phyloP scores from a whole-genome alignment of 2,329 filamentous ascomycete genomes.

The Pyrenophora teres region DNA sequence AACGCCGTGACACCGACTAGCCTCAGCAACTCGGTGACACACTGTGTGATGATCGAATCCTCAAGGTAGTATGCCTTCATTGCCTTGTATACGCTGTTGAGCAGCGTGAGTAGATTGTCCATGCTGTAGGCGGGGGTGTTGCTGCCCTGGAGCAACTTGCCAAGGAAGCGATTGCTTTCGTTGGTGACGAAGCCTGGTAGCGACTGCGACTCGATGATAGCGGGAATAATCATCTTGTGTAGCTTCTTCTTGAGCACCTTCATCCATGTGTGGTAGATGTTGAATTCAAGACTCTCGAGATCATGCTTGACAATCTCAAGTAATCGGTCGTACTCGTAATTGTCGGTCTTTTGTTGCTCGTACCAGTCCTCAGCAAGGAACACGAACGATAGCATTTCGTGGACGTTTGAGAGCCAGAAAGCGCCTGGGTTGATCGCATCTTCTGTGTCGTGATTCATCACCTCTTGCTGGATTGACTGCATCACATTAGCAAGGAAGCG shows the following conservation, averaged over 20 bases:
- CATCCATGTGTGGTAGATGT: conserved; percentile 99
- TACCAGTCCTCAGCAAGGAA: conserved; percentile 99
- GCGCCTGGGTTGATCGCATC: conserved; percentile 96
- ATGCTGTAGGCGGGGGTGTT: conserved; percentile 97
- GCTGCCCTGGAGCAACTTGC: conserved; percentile 91
- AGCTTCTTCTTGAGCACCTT: conserved; percentile 99
- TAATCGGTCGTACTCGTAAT: conserved; percentile 97
- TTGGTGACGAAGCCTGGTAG: conserved; percentile 98
- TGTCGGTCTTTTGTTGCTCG: conserved; percentile 98
- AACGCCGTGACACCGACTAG: conserved; percentile 97
- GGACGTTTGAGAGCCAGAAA: conserved; percentile 99
- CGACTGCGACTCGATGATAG: conserved; percentile 98
- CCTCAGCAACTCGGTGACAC: conserved; percentile 87
- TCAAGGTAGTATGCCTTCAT: conserved; percentile 99
- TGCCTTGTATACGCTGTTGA: conserved; percentile 97
- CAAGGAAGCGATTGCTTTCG: conserved; percentile 96
- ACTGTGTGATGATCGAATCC: conserved; percentile 93
- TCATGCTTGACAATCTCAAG: conserved; percentile 99
- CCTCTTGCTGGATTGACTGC: conserved; percentile 99
- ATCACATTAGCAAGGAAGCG: conserved; percentile 98
- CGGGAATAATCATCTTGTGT: conserved; percentile 99
- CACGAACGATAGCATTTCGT: conserved; percentile 99
- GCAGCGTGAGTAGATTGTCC: conserved; percentile 93
- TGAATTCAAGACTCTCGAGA: conserved; percentile 96
- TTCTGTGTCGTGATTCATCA: conserved; percentile 98